These are phyloP conservation scores for Eurotiales sp. DNA, from an alignment of 2,329 filamentous ascomycete genomes.

Conservation along the genomic window DNA sequence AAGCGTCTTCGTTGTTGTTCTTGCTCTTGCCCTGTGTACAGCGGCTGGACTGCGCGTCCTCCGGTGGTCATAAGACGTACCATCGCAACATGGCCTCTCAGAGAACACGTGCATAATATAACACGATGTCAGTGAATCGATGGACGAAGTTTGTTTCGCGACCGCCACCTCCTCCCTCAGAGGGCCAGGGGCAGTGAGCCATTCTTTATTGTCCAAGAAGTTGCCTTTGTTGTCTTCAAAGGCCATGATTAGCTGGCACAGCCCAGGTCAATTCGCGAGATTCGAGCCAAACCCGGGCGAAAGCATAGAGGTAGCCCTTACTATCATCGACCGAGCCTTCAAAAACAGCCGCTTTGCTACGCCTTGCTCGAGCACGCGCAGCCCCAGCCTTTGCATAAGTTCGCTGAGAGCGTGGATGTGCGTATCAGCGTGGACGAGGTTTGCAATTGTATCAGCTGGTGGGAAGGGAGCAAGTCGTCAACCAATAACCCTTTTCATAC, in stretches of 20 bases:
- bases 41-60: too few relatives aligned
- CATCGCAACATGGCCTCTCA: background rate
- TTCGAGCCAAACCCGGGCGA: background rate
- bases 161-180: background rate
- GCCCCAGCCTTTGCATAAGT: background rate
- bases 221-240: slow-evolving; percentile 3
- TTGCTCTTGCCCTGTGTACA: too few relatives aligned
- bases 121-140: background rate
- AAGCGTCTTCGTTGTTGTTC: background rate
- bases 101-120: background rate
- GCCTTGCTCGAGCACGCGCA: background rate
- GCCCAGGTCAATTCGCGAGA: background rate
- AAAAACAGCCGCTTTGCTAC: background rate
- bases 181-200: background rate
- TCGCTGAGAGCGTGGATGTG: background rate
- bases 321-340: background rate
- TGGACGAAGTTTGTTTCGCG: background rate
- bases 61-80: too few relatives aligned
- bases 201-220: background rate
- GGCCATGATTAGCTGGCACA: background rate
- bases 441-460: background rate
- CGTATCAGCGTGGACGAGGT: background rate
- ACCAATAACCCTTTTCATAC: too few relatives aligned
- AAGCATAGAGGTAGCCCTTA: background rate
- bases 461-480: too few relatives aligned